A percentile compares a stretch with the other conserved stretches of the same genome.
phyloP scores from a whole-genome alignment of 176 grass and related monocot species.

The Ananas comosus region DNA sequence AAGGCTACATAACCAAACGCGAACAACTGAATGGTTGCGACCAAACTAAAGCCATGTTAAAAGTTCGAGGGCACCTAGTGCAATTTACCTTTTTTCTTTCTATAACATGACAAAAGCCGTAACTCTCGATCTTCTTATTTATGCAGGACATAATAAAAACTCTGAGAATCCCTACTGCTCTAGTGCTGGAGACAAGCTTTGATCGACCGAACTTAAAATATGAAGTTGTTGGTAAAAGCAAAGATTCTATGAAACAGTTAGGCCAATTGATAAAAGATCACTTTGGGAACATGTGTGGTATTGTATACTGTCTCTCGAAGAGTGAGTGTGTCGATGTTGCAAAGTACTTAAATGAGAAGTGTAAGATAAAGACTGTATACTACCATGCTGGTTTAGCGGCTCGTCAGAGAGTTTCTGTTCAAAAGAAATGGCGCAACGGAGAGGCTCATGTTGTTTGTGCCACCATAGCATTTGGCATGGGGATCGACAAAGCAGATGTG shows the following conservation, averaged over 20 bases:
- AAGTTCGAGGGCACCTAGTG: no score
- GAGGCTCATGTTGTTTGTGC: slow-evolving; percentile 76
- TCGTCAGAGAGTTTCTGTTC: slow-evolving; percentile 50
- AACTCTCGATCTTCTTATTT: not conserved
- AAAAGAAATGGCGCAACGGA: slow-evolving; percentile 82
- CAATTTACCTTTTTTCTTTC: not conserved
- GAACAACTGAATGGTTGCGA: no score
- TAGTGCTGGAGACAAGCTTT: slow-evolving; percentile 70
- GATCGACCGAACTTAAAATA: slow-evolving; percentile 76
- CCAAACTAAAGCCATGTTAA: no score
- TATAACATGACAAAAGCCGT: not conserved
- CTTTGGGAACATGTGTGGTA: slow-evolving; percentile 65
- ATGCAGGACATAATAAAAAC: slow-evolving; percentile 56
- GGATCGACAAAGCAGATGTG: slow-evolving; percentile 94
- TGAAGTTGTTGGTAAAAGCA: slow-evolving; percentile 56
- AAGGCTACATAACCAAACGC: no score
- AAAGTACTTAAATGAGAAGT: slow-evolving; percentile 73
- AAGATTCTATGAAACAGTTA: slow-evolving; percentile 59
- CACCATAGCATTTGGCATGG: slow-evolving; percentile 95
- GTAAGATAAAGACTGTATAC: slow-evolving; percentile 55
- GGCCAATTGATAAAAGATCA: slow-evolving; percentile 62
- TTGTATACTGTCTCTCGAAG: slow-evolving; percentile 82
- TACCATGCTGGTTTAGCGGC: slow-evolving; percentile 75
- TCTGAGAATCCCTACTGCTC: slow-evolving; percentile 58
- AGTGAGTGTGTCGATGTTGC: slow-evolving; percentile 78